A percentile compares a stretch with the other conserved stretches of the same genome.
Conservation (phyloP, 1,284 basidiomycete genomes). For the Melampsora abietis-canadensis region DNA sequence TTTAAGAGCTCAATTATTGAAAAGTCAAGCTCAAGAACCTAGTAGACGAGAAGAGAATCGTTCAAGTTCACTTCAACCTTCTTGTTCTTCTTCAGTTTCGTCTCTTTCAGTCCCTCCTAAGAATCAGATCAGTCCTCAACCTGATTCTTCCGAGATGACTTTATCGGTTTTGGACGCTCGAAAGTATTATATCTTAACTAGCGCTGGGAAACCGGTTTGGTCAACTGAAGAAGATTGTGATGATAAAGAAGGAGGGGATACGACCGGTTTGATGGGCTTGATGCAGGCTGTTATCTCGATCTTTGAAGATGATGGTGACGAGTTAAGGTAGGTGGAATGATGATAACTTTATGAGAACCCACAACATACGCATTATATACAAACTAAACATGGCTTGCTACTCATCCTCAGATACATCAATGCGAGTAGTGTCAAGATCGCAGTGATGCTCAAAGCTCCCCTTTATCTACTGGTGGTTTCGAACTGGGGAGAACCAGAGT, state of each 20-base stretch:
- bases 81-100: not conserved
- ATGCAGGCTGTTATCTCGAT: conserved; percentile 93
- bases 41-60: not conserved
- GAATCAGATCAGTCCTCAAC: not conserved
- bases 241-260: conserved; percentile 57
- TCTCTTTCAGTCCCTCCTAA: not conserved
- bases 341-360: not conserved
- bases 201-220: conserved; percentile 91
- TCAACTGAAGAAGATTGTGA: conserved; percentile 57
- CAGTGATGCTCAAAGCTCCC: conserved; percentile 78
- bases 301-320: conserved; percentile 74
- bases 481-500: conserved; percentile 88
- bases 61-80: not conserved
- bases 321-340: conserved; percentile 59
- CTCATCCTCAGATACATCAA: conserved; percentile 61
- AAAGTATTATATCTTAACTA: conserved; percentile 82
- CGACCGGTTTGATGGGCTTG: conserved; percentile 79
- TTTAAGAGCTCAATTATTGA: conserved; percentile 1
- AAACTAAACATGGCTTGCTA: conserved; percentile 20
- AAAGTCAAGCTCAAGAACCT: not conserved
- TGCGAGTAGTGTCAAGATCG: conserved; percentile 71
- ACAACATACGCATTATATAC: too few relatives aligned
- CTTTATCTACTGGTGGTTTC: conserved; percentile 87
- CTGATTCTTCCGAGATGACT: too few relatives aligned
- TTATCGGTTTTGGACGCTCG: not conserved